Evolutionary conservation across 371 early-diverging fungal genomes (phyloP).

Genomic region (Mortierella sp.): DNA sequence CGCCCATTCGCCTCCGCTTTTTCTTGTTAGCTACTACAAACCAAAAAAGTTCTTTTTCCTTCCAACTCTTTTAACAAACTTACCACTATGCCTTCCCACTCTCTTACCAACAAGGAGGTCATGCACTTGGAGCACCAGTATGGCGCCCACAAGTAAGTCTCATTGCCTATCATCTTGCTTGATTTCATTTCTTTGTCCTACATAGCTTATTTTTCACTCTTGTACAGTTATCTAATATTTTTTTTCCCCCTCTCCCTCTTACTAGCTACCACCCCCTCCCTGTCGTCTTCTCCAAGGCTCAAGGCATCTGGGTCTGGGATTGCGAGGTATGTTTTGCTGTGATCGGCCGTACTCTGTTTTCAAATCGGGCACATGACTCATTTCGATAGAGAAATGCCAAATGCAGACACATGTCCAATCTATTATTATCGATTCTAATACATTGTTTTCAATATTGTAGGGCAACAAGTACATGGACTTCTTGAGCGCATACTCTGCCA

Average conservation of each 20-base stretch:
- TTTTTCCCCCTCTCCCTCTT: background rate
- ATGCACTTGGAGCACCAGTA: slow-evolving; percentile 80
- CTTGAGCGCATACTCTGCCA: slow-evolving; percentile 96
- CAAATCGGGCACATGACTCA: slow-evolving; percentile 16
- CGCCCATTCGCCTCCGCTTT: background rate
- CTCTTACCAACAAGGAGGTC: slow-evolving; percentile 65
- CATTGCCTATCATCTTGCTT: background rate
- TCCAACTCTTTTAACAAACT: background rate
- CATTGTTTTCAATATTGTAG: slow-evolving; percentile 16
- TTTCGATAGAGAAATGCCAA: background rate
- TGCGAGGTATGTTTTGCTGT: slow-evolving; percentile 72
- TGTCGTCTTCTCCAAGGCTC: slow-evolving; percentile 89
- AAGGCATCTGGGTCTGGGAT: slow-evolving; percentile 95
- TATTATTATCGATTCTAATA: background rate
- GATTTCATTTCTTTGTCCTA: background rate
- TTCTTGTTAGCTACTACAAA: background rate
- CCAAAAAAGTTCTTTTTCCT: background rate
- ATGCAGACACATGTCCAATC: background rate
- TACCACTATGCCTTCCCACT: slow-evolving; percentile 37
- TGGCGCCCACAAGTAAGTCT: slow-evolving; percentile 88
- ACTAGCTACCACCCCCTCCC: slow-evolving; percentile 97
- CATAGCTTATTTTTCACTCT: background rate
- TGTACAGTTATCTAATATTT: background rate
- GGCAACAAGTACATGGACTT: slow-evolving; percentile 96
- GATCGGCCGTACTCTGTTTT: background rate